Evolutionary conservation across 345 rosid species (phyloP), one percentile per base, ranked within the genome.

Genomic region (Euphorbia lathyris): DNA sequence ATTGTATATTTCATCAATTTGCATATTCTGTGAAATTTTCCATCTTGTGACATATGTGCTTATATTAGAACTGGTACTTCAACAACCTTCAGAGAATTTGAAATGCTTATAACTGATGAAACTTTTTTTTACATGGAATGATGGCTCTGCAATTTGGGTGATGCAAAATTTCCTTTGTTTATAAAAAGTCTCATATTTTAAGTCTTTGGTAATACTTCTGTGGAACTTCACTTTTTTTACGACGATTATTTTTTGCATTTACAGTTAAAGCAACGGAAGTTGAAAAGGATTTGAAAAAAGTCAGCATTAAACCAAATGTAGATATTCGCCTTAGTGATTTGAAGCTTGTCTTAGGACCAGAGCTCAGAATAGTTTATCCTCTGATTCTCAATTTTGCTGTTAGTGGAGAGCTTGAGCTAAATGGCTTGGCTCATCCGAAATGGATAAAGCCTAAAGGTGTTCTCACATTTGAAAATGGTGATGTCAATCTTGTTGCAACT

Each of bases 401-500:
- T 74, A 90, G 98, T 60, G 99, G 97, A 51, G 97, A 88, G 74
- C 89, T 94, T 52, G 99, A 91, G 81, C 81, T 90, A 69, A 90
- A 91, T 80, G 97, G 97, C 68, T 81, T 72, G 43, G 96, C 97
- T 70, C 97, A 94, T 88, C 97, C 97, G 55, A 94, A 94, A 77
- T 78, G 76, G 78, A 88, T 94, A 51, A 92, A 86, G 80, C 99
- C 97, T 65, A 88, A 83, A 82, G 97, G 99, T 80, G 76, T 86
- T 82, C 85, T 95, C n/a, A 77, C 86, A 26, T 92, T 95, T 74
- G 97, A 95, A 82, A 95, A 95, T 70, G 99, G 99, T 72, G 97
- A 95, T 82, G 92, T 95, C 80, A 92, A 88, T 85, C 99, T 95
- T 58, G 99, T 92, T 77, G 97, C 97, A 55, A 92, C 97, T 74